A percentile compares a stretch with the other conserved stretches of the same genome.
Evolutionary conservation across 352 stramenopile genomes (phyloP).

Genomic region (Pythium phragmitis): DNA sequence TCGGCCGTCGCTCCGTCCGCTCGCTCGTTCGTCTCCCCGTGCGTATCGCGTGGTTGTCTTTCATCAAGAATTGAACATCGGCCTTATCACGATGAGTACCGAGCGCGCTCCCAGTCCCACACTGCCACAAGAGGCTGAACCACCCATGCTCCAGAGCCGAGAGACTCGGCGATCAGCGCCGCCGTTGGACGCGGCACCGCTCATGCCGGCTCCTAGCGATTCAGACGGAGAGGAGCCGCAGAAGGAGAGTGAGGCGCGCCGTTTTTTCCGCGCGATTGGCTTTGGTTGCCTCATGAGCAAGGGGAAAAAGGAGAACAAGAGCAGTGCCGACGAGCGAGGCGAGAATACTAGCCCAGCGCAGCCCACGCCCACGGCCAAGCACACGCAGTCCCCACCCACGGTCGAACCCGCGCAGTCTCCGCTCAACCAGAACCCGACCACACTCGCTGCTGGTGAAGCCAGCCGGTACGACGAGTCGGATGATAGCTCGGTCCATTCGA

Average conservation of each 20-base stretch:
- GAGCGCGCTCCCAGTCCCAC: conserved; percentile 9
- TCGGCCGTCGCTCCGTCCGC: too few relatives aligned
- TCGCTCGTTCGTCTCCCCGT: too few relatives aligned
- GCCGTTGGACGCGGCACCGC: conserved; percentile 18
- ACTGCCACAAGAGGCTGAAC: not conserved
- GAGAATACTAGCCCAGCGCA: too few relatives aligned
- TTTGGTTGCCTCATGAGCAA: conserved; percentile 19
- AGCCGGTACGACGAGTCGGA: conserved; percentile 23
- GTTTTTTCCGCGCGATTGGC: conserved; percentile 23
- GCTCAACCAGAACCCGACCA: conserved; percentile 19
- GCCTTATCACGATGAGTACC: not conserved
- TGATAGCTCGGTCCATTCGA: conserved; percentile 33
- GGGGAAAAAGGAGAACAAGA: not conserved
- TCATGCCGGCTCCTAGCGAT: conserved; percentile 15
- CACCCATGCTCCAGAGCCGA: conserved; percentile 1
- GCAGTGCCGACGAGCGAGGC: conserved; percentile 21
- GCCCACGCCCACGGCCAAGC: too few relatives aligned
- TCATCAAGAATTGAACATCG: too few relatives aligned
- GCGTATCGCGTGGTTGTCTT: too few relatives aligned
- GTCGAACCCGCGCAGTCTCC: conserved; percentile 7
- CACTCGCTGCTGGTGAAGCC: too few relatives aligned
- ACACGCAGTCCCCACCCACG: too few relatives aligned
- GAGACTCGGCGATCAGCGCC: conserved; percentile 13
- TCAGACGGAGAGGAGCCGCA: conserved; percentile 5
- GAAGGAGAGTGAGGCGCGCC: conserved; percentile 17